Conservation (phyloP, 108 stramenopile genomes). For the Skeletonema costatum region DNA sequence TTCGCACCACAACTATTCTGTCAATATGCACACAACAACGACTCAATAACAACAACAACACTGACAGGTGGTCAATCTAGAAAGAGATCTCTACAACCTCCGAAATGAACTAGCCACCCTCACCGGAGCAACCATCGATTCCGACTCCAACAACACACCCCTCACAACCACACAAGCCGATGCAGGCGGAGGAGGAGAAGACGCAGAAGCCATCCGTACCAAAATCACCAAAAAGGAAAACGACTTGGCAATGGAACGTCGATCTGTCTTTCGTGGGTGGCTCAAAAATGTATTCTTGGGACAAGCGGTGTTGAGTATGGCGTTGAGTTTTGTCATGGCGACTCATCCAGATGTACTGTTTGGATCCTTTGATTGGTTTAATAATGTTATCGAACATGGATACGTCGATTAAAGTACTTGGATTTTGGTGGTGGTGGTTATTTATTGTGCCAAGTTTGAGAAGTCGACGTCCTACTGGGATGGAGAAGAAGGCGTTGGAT, state of each 20-base stretch:
- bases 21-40: not conserved
- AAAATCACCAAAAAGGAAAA: slow-evolving; percentile 90
- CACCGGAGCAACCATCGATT: slow-evolving; percentile 23
- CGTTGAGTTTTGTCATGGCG: slow-evolving; percentile 87
- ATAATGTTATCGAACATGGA: slow-evolving; percentile 72
- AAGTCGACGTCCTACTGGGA: slow-evolving; percentile 81
- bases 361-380: slow-evolving; percentile 76
- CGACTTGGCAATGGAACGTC: slow-evolving; percentile 81
- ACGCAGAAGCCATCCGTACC: slow-evolving; percentile 61
- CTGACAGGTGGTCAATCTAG: slow-evolving; percentile 79
- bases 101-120: slow-evolving; percentile 64
- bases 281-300: slow-evolving; percentile 92
- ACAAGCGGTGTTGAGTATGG: slow-evolving; percentile 88
- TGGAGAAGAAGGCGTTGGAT: slow-evolving; percentile 95
- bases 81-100: slow-evolving; percentile 84
- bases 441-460: slow-evolving; percentile 95
- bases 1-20: not conserved
- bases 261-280: slow-evolving; percentile 95
- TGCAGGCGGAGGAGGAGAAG: slow-evolving; percentile 71
- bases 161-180: slow-evolving; percentile 58
- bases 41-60: not conserved
- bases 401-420: slow-evolving; percentile 87
- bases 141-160: slow-evolving; percentile 20
- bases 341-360: slow-evolving; percentile 72
- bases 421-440: slow-evolving; percentile 99